Evolutionary conservation across 2,329 filamentous ascomycete genomes (phyloP).

Genomic region (Diaporthe vaccinii): DNA sequence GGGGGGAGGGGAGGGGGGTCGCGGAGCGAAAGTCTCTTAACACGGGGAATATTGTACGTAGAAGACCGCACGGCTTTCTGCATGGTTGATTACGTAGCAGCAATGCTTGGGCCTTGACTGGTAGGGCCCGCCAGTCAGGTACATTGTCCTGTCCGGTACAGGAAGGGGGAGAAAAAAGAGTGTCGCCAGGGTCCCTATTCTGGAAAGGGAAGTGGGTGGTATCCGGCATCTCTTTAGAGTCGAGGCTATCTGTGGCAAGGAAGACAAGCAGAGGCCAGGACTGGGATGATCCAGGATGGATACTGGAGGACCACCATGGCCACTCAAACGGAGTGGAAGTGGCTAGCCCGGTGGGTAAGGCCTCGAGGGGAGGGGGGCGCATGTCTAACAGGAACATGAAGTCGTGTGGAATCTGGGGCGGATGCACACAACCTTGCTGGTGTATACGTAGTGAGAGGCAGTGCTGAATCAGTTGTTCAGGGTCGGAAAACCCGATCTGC

Average conservation of each 20-base stretch:
- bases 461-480: constrained; percentile 30
- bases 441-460: constrained; percentile 29
- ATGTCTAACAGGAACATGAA: constrained; percentile 30
- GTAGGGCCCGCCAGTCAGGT: background rate
- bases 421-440: constrained; percentile 26
- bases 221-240: constrained; percentile 31
- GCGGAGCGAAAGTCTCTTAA: background rate
- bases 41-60: constrained; percentile 3
- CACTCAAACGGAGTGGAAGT: constrained; percentile 18
- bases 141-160: background rate
- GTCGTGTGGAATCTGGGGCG: background rate
- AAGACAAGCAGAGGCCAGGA: background rate
- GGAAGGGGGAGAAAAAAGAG: constrained; percentile 14
- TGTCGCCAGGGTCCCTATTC: constrained; percentile 15
- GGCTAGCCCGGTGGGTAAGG: constrained; percentile 30
- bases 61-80: background rate
- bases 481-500: constrained; percentile 9
- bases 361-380: background rate
- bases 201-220: constrained; percentile 23
- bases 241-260: constrained; percentile 21
- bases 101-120: constrained; percentile 17
- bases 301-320: background rate
- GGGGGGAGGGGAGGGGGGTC: background rate
- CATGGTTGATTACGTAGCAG: constrained; percentile 28
- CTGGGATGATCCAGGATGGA: constrained; percentile 24